Evolutionary conservation across 371 early-diverging fungal species (phyloP).

Genomic region (Coemansia sp.): DNA sequence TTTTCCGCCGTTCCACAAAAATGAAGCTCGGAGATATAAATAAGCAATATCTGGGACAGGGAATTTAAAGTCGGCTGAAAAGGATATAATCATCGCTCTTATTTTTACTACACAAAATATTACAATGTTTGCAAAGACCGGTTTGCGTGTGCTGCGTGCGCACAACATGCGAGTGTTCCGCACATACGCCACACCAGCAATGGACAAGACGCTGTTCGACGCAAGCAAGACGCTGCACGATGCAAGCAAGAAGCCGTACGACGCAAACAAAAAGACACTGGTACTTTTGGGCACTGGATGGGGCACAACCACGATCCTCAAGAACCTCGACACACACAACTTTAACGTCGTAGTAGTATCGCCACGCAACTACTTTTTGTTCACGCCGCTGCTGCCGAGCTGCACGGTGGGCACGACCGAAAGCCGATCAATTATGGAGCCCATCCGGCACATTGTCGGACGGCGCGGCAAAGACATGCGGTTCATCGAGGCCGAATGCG

Average conservation of each 20-base stretch:
- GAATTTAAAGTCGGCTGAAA: background rate
- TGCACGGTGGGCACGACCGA: slow-evolving; percentile 86
- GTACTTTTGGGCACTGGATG: slow-evolving; percentile 84
- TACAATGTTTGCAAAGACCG: background rate
- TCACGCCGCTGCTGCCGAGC: slow-evolving; percentile 87
- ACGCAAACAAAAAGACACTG: slow-evolving; percentile 65
- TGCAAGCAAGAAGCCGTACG: too few species aligned
- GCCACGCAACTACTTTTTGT: slow-evolving; percentile 91
- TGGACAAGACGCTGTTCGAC: too few species aligned
- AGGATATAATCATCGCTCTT: background rate
- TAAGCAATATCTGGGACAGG: background rate
- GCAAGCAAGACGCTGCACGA: background rate
- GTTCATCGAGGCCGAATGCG: slow-evolving; percentile 86
- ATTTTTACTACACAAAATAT: background rate
- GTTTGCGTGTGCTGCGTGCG: background rate
- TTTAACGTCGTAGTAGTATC: slow-evolving; percentile 84
- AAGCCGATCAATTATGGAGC: slow-evolving; percentile 80
- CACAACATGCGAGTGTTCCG: background rate
- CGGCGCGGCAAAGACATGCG: slow-evolving; percentile 65
- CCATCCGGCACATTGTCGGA: slow-evolving; percentile 80
- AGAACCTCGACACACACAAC: slow-evolving; percentile 68
- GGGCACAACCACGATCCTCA: slow-evolving; percentile 81
- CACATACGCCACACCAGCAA: background rate
- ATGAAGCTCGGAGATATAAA: background rate
- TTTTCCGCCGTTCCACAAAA: background rate